Conservation (phyloP, 164 flowering plant genomes). For the Sextonia rubra region DNA sequence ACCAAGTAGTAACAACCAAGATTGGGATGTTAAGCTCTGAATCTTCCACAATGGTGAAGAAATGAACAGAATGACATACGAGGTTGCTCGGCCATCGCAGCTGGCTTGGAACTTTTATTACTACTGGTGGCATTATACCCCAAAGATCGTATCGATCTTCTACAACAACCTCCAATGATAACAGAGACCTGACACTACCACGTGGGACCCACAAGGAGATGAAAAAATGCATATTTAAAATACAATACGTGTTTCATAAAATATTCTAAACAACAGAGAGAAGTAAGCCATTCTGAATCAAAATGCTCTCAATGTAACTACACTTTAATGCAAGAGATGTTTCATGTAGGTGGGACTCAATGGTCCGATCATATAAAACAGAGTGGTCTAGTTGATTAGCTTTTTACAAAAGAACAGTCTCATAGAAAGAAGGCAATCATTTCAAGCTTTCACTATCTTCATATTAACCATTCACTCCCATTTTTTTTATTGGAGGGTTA, state of each 20-base stretch:
- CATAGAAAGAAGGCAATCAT: no score
- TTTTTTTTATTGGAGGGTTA: no score
- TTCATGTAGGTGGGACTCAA: no score
- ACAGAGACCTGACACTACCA: conserved; percentile 16
- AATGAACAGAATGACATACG: conserved; percentile 7
- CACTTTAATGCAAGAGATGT: neutral
- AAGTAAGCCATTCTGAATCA: neutral
- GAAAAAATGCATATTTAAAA: neutral
- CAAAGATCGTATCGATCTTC: neutral
- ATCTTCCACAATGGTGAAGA: conserved; percentile 20
- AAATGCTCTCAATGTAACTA: neutral
- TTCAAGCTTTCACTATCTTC: no score
- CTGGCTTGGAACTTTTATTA: conserved; percentile 5
- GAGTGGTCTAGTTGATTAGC: no score
- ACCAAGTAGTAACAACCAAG: conserved; percentile 17
- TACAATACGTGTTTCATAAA: no score
- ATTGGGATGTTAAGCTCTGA: conserved; percentile 13
- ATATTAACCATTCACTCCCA: no score
- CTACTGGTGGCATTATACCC: no score
- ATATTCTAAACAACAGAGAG: no score
- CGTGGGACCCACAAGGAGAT: no score
- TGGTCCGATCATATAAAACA: neutral
- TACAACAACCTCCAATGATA: conserved; percentile 9
- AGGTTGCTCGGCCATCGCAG: conserved; percentile 14
- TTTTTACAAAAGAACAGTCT: no score